Percentiles rank a stretch among this genome's conserved stretches.
These are phyloP conservation scores for Macroventuria anomochaeta DNA, from an alignment of 2,329 filamentous ascomycete genomes.

Conservation along the genomic window DNA sequence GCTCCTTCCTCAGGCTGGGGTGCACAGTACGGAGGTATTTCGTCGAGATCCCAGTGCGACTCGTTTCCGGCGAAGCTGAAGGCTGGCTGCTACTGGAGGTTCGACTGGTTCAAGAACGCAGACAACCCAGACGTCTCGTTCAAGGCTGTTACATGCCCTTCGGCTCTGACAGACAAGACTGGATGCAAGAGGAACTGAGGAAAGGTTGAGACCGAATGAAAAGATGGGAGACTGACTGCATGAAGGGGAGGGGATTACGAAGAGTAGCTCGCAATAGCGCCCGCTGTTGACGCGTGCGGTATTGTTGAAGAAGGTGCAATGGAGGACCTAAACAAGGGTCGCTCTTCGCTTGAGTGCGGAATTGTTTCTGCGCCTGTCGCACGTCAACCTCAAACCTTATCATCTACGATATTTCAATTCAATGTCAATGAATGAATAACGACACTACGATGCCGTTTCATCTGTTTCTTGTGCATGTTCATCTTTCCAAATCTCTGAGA, in stretches of 20 bases:
- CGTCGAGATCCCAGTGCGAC: slow-evolving; percentile 40
- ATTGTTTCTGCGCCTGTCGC: not conserved
- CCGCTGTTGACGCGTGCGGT: no score
- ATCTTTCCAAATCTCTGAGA: not conserved
- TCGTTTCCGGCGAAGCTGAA: slow-evolving; percentile 45
- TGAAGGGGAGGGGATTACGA: no score
- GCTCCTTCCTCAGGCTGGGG: slow-evolving; percentile 45
- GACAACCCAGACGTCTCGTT: slow-evolving; percentile 45
- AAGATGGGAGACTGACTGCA: not conserved
- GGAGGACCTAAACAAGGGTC: not conserved
- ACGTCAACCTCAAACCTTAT: not conserved
- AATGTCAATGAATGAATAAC: not conserved
- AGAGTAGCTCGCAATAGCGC: no score
- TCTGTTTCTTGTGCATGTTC: not conserved
- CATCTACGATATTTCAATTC: not conserved
- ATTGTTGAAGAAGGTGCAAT: not conserved
- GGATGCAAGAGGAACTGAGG: slow-evolving; percentile 32
- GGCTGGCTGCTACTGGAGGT: slow-evolving; percentile 47
- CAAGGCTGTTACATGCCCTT: slow-evolving; percentile 45
- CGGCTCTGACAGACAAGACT: slow-evolving; percentile 38
- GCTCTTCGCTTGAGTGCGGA: not conserved
- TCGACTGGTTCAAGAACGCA: slow-evolving; percentile 45
- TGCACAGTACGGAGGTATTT: slow-evolving; percentile 45
- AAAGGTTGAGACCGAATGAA: not conserved
- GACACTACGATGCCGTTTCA: not conserved